Base-by-base conservation (phyloP, 495 filamentous ascomycete genomes). In the Annulohypoxylon nitens region DNA sequence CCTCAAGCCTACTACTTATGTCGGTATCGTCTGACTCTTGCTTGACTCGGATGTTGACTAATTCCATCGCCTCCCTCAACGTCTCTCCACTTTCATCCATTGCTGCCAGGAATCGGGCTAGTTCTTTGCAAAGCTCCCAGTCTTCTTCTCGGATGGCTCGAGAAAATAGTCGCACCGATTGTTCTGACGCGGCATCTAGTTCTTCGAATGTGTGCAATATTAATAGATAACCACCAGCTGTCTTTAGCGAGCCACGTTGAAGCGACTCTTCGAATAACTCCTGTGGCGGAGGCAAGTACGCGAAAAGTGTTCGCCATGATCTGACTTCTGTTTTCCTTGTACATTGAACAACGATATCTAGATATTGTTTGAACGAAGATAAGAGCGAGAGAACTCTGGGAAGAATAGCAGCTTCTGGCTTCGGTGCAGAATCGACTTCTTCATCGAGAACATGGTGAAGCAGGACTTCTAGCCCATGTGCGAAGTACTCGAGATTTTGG, bases 301-400 rank as follows among this genome's bases (percentile, higher is more conserved):
- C 87, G 79, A 98, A 98, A 2, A 99, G 86, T 1, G 97, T 97
- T 30, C 91, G 90, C 97, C 97, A 99, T 20, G 92, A 97, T 30
- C 95, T 90, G 6, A 97, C 89, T 74, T 99, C 97, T 0, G 97
- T 99, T 81, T 99, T 98, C 20, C 97, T 91, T 0, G 96, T 97
- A 80, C 97, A 99, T 83, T 97, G 95, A 0, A 99, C 94, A 4
- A 99, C 90, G 64, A 97, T 94, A 77, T 98, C 96, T 34, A 98
- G 89, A 67, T 97, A 98, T 57, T 93, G 85, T 30, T 91, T 90
- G 70, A 98, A 97, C 0, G 93, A 93, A 0, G 94, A 94, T 3
- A 99, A 87, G 68, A 98, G 96, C 0, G 92, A 92, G 20, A 98
- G 89, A 7, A 97, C 93, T 25, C 88, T 90, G 1, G 97, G 96